These are phyloP conservation scores for Melanogaster broomeanus DNA, from an alignment of 768 basidiomycete species.

Conservation along the genomic window DNA sequence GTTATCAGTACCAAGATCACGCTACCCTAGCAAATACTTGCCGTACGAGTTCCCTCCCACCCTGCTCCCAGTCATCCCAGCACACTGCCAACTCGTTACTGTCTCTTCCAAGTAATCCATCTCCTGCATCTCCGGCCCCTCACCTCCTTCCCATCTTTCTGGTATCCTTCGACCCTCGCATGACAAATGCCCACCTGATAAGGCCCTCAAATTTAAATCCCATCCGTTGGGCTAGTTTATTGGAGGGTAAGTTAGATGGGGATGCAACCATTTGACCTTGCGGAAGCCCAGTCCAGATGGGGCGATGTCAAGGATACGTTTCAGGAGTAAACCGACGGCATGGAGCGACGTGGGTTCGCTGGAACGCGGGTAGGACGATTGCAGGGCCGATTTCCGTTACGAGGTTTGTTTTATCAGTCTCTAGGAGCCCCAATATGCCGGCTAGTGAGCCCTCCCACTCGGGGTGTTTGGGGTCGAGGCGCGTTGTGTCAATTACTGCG, in stretches of 20 bases:
- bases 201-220: slow-evolving; percentile 48
- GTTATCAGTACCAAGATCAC: background rate
- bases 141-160: slow-evolving; percentile 27
- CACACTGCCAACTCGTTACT: slow-evolving; percentile 35
- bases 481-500: slow-evolving; percentile 43
- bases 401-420: slow-evolving; percentile 19
- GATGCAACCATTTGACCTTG: slow-evolving; percentile 48
- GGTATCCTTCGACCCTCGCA: slow-evolving; percentile 25
- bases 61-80: slow-evolving; percentile 47
- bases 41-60: slow-evolving; percentile 34
- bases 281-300: slow-evolving; percentile 42
- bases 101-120: slow-evolving; percentile 30
- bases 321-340: slow-evolving; percentile 36
- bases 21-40: slow-evolving; percentile 16
- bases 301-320: slow-evolving; percentile 30
- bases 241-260: slow-evolving; percentile 37
- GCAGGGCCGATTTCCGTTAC: slow-evolving; percentile 34
- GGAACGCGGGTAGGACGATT: slow-evolving; percentile 37
- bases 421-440: slow-evolving; percentile 37
- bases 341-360: slow-evolving; percentile 45
- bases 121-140: slow-evolving; percentile 26
- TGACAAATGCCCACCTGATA: slow-evolving; percentile 40
- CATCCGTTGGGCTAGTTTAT: slow-evolving; percentile 42
- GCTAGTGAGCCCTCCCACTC: slow-evolving; percentile 34
- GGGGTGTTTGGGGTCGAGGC: slow-evolving; percentile 25